A percentile compares a stretch with the other conserved stretches of the same genome.
Conservation (phyloP, 768 basidiomycete species). For the Dacryopinax spathularia region DNA sequence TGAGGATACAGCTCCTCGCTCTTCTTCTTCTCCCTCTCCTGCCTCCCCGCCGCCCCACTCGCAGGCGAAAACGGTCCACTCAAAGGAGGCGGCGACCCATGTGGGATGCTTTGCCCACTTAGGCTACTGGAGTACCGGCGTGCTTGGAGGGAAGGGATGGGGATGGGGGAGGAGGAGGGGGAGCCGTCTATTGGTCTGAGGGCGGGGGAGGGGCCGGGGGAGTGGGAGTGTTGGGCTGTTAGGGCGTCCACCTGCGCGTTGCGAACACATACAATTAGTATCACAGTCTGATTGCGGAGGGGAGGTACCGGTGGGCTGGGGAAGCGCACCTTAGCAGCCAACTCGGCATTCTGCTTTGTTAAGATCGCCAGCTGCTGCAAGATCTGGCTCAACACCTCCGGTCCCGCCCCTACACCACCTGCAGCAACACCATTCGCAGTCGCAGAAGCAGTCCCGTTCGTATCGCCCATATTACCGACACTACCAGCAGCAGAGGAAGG, state of each 20-base stretch:
- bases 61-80: neutral
- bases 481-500: neutral
- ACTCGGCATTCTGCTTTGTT: neutral
- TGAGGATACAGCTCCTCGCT: slow-evolving; percentile 52
- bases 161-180: neutral
- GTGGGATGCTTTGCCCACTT: neutral
- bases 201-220: neutral
- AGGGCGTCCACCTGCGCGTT: neutral
- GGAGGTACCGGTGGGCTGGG: neutral
- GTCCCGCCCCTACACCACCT: no score
- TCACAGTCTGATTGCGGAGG: no score
- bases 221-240: neutral
- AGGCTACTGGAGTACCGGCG: neutral
- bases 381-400: no score
- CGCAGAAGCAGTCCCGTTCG: no score
- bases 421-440: no score
- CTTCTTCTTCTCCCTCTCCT: slow-evolving; percentile 49
- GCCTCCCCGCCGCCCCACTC: neutral
- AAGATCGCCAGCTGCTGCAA: neutral
- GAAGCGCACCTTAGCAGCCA: neutral
- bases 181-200: neutral
- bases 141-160: neutral
- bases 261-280: no score
- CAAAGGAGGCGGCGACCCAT: neutral
- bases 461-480: neutral